These are phyloP conservation scores for Sporothrix dimorphospora DNA, from an alignment of 2,329 filamentous ascomycete species.

Conservation along the genomic window DNA sequence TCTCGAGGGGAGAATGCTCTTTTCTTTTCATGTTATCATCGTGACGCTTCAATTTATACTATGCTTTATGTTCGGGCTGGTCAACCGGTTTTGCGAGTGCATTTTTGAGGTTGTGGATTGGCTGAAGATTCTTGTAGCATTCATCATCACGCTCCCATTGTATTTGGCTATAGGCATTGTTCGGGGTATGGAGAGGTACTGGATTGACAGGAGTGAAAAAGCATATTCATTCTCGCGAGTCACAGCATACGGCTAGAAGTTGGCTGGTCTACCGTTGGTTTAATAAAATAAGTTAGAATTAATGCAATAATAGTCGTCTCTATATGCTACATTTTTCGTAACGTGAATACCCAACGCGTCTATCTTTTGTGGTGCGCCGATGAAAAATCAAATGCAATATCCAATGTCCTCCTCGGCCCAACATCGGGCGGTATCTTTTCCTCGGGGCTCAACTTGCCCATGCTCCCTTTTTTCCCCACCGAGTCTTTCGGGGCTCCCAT, in stretches of 20 bases:
- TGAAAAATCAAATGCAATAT: background rate
- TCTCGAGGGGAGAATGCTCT: background rate
- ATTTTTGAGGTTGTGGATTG: background rate
- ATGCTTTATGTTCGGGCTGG: conserved; percentile 3
- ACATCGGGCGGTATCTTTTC: background rate
- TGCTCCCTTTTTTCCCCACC: background rate
- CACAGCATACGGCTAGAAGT: conserved; percentile 7
- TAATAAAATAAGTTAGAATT: background rate
- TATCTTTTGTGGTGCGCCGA: background rate
- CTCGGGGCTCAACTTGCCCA: background rate
- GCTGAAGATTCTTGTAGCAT: background rate
- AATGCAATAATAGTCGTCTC: conserved; percentile 4
- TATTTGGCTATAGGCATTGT: conserved; percentile 20
- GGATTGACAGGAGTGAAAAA: background rate
- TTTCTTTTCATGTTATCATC: conserved; percentile 11
- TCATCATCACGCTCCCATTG: conserved; percentile 18
- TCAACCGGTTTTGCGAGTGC: background rate
- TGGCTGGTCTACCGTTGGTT: background rate
- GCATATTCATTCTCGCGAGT: conserved; percentile 6
- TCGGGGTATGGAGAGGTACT: background rate
- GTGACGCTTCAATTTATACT: conserved; percentile 14
- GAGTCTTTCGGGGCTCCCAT: background rate
- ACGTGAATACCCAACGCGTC: conserved; percentile 2
- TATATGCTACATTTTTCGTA: background rate
- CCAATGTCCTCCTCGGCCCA: background rate